Evolutionary conservation across 306 rosid genomes (phyloP), one percentile per base, ranked within the genome.

Genomic region (Trifolium pratense): DNA sequence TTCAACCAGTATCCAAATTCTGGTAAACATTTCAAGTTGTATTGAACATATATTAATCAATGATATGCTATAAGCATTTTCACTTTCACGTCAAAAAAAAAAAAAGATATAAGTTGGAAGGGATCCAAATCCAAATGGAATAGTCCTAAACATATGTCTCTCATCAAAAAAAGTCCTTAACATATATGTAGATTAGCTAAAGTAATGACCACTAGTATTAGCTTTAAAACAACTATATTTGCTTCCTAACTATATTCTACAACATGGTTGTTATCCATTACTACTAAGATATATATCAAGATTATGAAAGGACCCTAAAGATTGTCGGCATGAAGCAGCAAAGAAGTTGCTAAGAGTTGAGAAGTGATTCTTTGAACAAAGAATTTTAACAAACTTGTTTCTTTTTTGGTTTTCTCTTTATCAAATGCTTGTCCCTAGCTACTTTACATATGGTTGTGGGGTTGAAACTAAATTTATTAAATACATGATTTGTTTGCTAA

Each of bases 291-390:
- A 52, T 21, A 9, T 8, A 0, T 34, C 3, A 52, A 9, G 5
- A 20, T 9, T 20, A 20, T 55, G 7, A 55, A 79, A 82, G 80
- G 77, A 71, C 71, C 79, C 73, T n/a, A 66, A 63, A 71, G 29
- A 56, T 25, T 83, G 94, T 85, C 84, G 85, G 87, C 69, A 37
- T 66, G 81, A 85, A 85, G 72, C 83, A 75, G 14, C 85, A 79
- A 81, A 74, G 76, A 78, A 82, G 86, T 58, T 80, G 86, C 83
- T 68, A 15, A 34, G 67, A 31, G n/a, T 9, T 61, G 69, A 56
- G 61, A 1, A 42, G 63, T 45, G 75, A 81, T 75, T 75, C 76
- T 75, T 74, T 71, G 5, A 70, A 65, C 75, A 71, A 77, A 25
- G 26, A 81, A 75, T 56, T 73, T 80, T 66, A 59, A 52, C 75